A percentile compares a stretch with the other conserved stretches of the same genome.
Evolutionary conservation across 2,329 filamentous ascomycete genomes (phyloP).

Genomic region (Botrytis elliptica): DNA sequence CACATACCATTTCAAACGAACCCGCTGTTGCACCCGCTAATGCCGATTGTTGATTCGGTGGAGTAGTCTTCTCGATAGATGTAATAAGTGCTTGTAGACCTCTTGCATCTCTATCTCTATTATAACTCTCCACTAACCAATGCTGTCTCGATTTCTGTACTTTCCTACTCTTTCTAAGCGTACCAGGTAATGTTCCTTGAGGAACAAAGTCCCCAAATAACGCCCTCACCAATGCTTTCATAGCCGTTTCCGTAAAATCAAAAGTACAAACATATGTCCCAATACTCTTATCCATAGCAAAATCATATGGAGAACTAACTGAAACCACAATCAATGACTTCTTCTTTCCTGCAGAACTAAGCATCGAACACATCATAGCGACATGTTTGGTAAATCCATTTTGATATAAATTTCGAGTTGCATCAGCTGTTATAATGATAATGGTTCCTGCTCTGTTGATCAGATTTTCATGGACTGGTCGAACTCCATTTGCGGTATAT

Average conservation of each 20-base stretch:
- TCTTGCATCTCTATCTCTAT: conserved; percentile 70
- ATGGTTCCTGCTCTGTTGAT: conserved; percentile 86
- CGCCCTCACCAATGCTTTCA: conserved; percentile 79
- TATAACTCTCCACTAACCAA: conserved; percentile 90
- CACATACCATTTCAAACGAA: conserved; percentile 66
- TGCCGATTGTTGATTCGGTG: conserved; percentile 61
- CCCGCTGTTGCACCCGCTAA: conserved; percentile 67
- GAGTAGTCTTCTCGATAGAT: conserved; percentile 64
- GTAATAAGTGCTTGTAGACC: conserved; percentile 75
- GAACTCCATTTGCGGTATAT: conserved; percentile 89
- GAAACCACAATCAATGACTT: conserved; percentile 90
- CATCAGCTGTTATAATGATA: conserved; percentile 88
- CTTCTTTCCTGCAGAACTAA: conserved; percentile 72
- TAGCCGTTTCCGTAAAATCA: conserved; percentile 90
- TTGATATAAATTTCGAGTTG: conserved; percentile 91
- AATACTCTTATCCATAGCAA: conserved; percentile 86
- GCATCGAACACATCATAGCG: conserved; percentile 89
- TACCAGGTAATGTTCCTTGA: conserved; percentile 63
- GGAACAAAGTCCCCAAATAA: conserved; percentile 73
- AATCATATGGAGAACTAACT: conserved; percentile 94
- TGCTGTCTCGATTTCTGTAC: conserved; percentile 86
- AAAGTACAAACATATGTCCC: conserved; percentile 94
- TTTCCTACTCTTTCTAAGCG: conserved; percentile 83
- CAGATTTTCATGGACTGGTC: conserved; percentile 89
- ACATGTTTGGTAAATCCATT: conserved; percentile 95